These are phyloP conservation scores for Pythium phragmiticola DNA, from an alignment of 352 stramenopile species.

Conservation along the genomic window DNA sequence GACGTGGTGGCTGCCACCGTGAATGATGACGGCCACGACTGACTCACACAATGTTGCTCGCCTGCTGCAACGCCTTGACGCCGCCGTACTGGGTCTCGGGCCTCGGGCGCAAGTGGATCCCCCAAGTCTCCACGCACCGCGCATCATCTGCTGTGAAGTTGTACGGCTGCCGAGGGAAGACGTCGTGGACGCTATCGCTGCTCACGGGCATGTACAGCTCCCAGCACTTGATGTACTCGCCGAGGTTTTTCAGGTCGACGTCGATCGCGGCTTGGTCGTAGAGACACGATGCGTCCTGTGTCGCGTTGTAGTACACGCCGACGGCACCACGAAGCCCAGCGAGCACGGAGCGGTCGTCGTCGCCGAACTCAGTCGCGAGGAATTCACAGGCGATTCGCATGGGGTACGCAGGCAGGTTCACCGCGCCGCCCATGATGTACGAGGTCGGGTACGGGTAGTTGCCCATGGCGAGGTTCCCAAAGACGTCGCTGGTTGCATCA, in stretches of 20 bases:
- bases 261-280: constrained; percentile 49
- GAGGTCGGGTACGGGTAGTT: constrained; percentile 95
- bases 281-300: constrained; percentile 52
- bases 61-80: constrained; percentile 52
- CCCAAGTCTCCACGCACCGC: constrained; percentile 62
- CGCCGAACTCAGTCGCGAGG: constrained; percentile 41
- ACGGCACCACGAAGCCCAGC: constrained; percentile 48
- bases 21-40: constrained; percentile 70
- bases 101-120: constrained; percentile 58
- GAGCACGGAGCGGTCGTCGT: constrained; percentile 41
- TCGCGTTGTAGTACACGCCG: constrained; percentile 83
- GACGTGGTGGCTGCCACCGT: constrained; percentile 84
- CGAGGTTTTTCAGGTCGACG: constrained; percentile 46
- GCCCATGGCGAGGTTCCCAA: constrained; percentile 94
- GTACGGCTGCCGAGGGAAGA: constrained; percentile 80
- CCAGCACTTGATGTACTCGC: constrained; percentile 73
- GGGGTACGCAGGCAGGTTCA: constrained; percentile 87
- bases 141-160: constrained; percentile 65
- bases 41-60: constrained; percentile 93
- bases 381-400: constrained; percentile 83
- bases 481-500: constrained; percentile 72
- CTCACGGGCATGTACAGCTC: constrained; percentile 73
- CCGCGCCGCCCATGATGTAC: constrained; percentile 91
- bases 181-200: constrained; percentile 72
- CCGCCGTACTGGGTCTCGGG: constrained; percentile 70